Conservation (phyloP, 2,329 filamentous ascomycete genomes). For the Arachnomyces sp. region DNA sequence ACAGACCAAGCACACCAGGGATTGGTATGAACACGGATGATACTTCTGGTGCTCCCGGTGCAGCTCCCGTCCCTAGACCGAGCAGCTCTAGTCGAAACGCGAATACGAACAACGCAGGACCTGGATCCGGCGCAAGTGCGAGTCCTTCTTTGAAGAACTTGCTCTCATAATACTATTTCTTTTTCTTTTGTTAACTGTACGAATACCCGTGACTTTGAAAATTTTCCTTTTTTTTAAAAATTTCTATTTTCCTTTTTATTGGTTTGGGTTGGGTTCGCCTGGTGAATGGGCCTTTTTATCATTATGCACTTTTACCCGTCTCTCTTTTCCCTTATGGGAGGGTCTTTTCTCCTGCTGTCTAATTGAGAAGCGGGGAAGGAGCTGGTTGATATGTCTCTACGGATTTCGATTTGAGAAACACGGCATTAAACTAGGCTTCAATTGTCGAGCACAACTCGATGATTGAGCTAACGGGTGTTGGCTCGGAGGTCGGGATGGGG, state of each 20-base stretch:
- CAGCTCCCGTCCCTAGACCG: conserved; percentile 17
- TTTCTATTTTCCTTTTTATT: conserved; percentile 6
- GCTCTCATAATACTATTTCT: conserved; percentile 46
- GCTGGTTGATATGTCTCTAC: too few relatives aligned
- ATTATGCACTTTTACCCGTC: too few relatives aligned
- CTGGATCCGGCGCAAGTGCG: conserved; percentile 58
- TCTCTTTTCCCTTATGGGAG: not conserved
- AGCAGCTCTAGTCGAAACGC: conserved; percentile 21
- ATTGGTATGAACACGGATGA: not conserved
- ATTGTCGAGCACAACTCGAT: not conserved
- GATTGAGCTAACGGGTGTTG: conserved; percentile 1
- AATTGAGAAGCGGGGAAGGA: too few relatives aligned
- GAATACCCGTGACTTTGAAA: not conserved
- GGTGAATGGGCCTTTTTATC: conserved; percentile 4
- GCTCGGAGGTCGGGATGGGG: not conserved
- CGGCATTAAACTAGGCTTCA: not conserved
- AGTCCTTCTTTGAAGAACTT: conserved; percentile 70
- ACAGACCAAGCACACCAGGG: conserved; percentile 25
- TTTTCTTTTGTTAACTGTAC: conserved; percentile 2
- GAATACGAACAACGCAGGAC: conserved; percentile 11
- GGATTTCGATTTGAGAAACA: not conserved
- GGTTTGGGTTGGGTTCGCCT: conserved; percentile 3
- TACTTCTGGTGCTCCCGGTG: conserved; percentile 18
- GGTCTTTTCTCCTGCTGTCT: too few relatives aligned
- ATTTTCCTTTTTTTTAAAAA: conserved; percentile 2